Evolutionary conservation across 495 filamentous ascomycete genomes (phyloP), one percentile per base, ranked within the genome.

Genomic region (Aspergillus nanangensis): DNA sequence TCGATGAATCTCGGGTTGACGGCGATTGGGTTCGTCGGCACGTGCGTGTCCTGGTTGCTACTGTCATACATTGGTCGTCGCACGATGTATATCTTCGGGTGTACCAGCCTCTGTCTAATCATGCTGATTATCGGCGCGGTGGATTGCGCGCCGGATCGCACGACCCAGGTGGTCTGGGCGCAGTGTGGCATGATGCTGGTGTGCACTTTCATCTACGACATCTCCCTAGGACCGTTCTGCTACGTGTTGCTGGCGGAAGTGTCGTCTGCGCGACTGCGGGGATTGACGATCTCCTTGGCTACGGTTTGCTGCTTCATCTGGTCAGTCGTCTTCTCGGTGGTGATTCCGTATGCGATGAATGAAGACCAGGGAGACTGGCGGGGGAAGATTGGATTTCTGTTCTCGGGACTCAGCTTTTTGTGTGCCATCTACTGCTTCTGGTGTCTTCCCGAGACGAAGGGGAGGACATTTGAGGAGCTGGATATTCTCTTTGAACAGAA

Each of bases 381-480:
- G 32, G 82, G 83, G 4, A 87, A 88, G 52, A 62, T 83, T 4
- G 84, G 81, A 0, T 87, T 86, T 53, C 72, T 86, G 50, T 87
- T 82, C 47, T 77, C 78, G 5, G 82, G 79, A 0, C 54, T 81
- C 4, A 72, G 71, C 10, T 19, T 58, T 0, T 38, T 72, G 1
- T 67, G 62, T 19, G 44, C 63, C 1, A 31, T 74, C 1, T 77
- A 69, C 58, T 64, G 70, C 15, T 84, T 70, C 39, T 78, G 77
- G 45, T 66, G 76, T 15, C 58, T 87, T 4, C 83, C 83, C 0
- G 82, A 86, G 57, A 82, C 78, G 8, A 79, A 70, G 42, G 79
- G 74, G 0, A 58, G 78, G 41, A 84, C 80, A 0, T 85, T 75
- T 47, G 79, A 81, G 47, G 81, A 86, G 58, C 45, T 83, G 25